Conservation (phyloP, 345 rosid genomes). For the Rhizophora mangle region DNA sequence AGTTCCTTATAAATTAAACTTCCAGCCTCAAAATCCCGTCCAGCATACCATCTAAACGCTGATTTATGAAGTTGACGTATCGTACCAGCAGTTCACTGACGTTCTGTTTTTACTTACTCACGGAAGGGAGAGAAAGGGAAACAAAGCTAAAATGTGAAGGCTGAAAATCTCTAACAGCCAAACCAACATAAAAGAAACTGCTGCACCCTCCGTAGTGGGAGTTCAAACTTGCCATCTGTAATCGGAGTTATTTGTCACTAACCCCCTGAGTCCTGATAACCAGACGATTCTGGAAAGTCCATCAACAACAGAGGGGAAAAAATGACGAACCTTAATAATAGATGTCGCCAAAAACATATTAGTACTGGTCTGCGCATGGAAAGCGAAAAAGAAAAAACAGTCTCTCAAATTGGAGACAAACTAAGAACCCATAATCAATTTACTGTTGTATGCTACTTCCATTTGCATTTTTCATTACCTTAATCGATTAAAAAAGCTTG, state of each 20-base stretch:
- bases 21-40: not conserved
- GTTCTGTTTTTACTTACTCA: not conserved
- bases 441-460: not conserved
- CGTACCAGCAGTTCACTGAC: not conserved
- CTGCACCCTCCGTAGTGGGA: not conserved
- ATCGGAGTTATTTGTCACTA: not conserved
- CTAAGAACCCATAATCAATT: not conserved
- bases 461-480: not conserved
- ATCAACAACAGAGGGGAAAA: not conserved
- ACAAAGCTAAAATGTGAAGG: not conserved
- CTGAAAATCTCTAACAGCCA: not conserved
- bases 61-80: not conserved
- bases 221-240: not conserved
- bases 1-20: not conserved
- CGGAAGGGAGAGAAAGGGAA: not conserved
- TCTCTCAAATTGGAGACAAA: not conserved
- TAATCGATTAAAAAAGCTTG: not conserved
- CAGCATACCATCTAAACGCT: too few relatives aligned
- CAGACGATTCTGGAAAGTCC: too few relatives aligned
- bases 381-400: not conserved
- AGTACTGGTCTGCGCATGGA: not conserved
- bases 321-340: too few relatives aligned
- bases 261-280: not conserved
- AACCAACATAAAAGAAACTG: conserved; percentile 1
- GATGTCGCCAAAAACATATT: not conserved